A percentile compares a stretch with the other conserved stretches of the same genome.
Evolutionary conservation across 192 early-diverging fungal genomes (phyloP).

Genomic region (Spizellomyces sp.): DNA sequence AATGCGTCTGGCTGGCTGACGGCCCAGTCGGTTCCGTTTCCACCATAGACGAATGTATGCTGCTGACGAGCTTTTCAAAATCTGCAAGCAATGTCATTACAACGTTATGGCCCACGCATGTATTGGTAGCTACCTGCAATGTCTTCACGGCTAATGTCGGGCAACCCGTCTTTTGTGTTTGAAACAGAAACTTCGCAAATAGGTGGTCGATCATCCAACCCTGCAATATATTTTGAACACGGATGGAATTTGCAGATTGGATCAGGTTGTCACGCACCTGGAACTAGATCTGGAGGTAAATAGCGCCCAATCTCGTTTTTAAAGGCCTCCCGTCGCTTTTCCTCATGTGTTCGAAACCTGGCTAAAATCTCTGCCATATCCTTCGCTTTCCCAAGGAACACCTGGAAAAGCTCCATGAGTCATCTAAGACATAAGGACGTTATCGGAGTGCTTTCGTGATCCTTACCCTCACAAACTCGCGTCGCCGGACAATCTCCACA

Average conservation of each 20-base stretch:
- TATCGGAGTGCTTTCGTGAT: not conserved
- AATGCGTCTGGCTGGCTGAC: constrained; percentile 22
- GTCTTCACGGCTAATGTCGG: constrained; percentile 39
- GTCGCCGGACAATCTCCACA: constrained; percentile 52
- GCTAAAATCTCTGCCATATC: constrained; percentile 45
- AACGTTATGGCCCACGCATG: not conserved
- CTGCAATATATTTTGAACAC: constrained; percentile 16
- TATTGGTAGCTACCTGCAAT: constrained; percentile 23
- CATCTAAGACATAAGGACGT: not conserved
- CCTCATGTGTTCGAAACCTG: constrained; percentile 38
- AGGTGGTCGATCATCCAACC: constrained; percentile 47
- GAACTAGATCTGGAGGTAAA: constrained; percentile 37
- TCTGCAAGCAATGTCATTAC: constrained; percentile 8
- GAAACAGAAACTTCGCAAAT: constrained; percentile 42
- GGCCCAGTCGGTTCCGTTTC: constrained; percentile 30
- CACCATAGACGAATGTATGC: constrained; percentile 38
- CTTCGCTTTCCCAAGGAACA: constrained; percentile 42
- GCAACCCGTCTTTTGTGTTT: constrained; percentile 42
- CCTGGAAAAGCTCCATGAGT: not conserved
- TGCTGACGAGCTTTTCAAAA: constrained; percentile 46
- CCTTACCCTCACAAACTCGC: constrained; percentile 43
- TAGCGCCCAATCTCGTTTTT: constrained; percentile 45
- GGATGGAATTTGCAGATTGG: too few relatives aligned
- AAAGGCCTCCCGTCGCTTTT: constrained; percentile 44
- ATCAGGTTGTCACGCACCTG: constrained; percentile 7